phyloP scores from a whole-genome alignment of 176 grass and related monocot genomes.

The Carex scoparia region DNA sequence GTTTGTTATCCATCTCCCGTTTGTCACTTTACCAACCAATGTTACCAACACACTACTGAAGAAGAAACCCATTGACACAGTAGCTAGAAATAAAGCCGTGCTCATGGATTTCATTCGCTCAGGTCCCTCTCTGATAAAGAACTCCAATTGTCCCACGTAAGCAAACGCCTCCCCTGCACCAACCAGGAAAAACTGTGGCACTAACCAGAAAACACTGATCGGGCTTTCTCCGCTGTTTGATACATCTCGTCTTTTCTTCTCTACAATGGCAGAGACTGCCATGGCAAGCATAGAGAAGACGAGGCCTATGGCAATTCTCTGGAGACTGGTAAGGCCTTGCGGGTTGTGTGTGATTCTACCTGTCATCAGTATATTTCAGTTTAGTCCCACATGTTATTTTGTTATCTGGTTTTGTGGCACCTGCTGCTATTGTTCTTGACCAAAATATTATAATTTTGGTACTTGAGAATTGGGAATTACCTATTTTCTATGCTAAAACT shows the following conservation, averaged over 20 bases:
- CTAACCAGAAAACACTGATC: constrained; percentile 56
- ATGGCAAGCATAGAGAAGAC: constrained; percentile 43
- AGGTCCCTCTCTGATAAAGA: constrained; percentile 66
- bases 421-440: no score
- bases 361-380: constrained; percentile 1
- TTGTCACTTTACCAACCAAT: constrained; percentile 30
- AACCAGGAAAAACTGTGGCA: constrained; percentile 66
- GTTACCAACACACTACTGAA: constrained; percentile 62
- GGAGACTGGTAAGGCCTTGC: constrained; percentile 60
- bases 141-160: constrained; percentile 75
- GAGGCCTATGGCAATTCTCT: constrained; percentile 45
- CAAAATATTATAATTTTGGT: no score
- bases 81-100: constrained; percentile 53
- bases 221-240: neutral
- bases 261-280: constrained; percentile 44
- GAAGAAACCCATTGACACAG: constrained; percentile 61
- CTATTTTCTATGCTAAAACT: no score
- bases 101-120: constrained; percentile 70
- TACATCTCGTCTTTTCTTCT: constrained; percentile 41
- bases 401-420: no score
- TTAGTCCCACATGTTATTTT: neutral
- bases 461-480: no score
- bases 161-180: constrained; percentile 70
- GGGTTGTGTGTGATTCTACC: constrained; percentile 42
- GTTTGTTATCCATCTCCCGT: constrained; percentile 43